phyloP scores from a whole-genome alignment of 306 rosid species.

The Vachellia pachyceras region DNA sequence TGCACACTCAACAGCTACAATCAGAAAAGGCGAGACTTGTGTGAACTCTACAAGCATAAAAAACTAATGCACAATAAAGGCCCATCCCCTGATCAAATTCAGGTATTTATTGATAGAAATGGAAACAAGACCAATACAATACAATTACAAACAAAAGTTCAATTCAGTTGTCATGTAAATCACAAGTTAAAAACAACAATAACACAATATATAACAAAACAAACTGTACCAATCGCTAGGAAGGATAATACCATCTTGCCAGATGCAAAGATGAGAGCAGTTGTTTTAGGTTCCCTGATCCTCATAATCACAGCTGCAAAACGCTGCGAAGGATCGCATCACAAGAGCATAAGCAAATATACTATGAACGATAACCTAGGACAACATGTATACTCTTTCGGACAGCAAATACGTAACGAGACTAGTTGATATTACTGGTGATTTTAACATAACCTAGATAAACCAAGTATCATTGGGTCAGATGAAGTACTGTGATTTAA shows the following conservation, averaged over 20 bases:
- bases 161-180: slow-evolving; percentile 9
- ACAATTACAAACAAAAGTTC: background rate
- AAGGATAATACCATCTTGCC: slow-evolving; percentile 84
- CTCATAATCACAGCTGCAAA: slow-evolving; percentile 99
- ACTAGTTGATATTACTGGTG: background rate
- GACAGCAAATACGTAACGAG: background rate
- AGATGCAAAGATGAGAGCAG: slow-evolving; percentile 94
- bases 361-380: background rate
- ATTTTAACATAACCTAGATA: slow-evolving; percentile 15
- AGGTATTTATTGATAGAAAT: background rate
- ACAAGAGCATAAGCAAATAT: slow-evolving; percentile 9
- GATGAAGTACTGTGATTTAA: background rate
- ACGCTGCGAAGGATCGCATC: slow-evolving; percentile 63
- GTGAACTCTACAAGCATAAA: slow-evolving; percentile 1
- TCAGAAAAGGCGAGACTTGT: background rate
- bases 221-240: background rate
- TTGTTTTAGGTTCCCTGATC: slow-evolving; percentile 97
- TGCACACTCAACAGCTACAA: background rate
- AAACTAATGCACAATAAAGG: background rate
- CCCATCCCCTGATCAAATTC: background rate
- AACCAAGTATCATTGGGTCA: slow-evolving; percentile 19
- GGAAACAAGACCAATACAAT: slow-evolving; percentile 2
- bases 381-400: background rate
- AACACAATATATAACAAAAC: background rate
- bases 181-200: slow-evolving; percentile 12